These are phyloP conservation scores for Xylaria venustula DNA, from an alignment of 495 filamentous ascomycete species.

Conservation along the genomic window DNA sequence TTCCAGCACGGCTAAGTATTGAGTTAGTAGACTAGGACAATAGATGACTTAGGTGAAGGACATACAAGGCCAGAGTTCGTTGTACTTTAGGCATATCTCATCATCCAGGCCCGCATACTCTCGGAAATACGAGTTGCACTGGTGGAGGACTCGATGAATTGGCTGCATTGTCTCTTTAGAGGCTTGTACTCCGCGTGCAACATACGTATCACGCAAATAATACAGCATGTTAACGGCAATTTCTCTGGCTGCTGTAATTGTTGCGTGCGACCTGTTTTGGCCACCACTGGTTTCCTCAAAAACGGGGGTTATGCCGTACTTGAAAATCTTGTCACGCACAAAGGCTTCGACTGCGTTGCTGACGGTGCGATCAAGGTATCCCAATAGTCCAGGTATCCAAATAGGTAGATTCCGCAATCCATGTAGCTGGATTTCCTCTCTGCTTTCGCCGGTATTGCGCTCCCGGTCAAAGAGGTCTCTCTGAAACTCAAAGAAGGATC, in stretches of 20 bases:
- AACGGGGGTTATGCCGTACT: constrained; percentile 30
- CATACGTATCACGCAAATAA: constrained; percentile 48
- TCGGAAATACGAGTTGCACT: constrained; percentile 41
- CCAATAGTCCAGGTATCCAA: constrained; percentile 69
- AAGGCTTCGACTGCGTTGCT: constrained; percentile 55
- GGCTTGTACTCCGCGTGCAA: constrained; percentile 37
- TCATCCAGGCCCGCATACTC: constrained; percentile 40
- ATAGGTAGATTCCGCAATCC: constrained; percentile 53
- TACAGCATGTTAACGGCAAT: constrained; percentile 45
- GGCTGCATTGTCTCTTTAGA: constrained; percentile 38
- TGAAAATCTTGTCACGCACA: constrained; percentile 57
- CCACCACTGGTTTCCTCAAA: constrained; percentile 29
- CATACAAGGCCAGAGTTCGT: constrained; percentile 42
- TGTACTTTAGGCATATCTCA: constrained; percentile 31
- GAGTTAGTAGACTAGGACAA: constrained; percentile 17
- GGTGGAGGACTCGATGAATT: constrained; percentile 42
- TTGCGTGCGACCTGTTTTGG: constrained; percentile 20
- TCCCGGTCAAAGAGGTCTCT: constrained; percentile 32
- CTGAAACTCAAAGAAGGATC: constrained; percentile 43
- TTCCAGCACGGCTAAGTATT: constrained; percentile 38
- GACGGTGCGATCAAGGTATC: constrained; percentile 57
- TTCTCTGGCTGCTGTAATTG: constrained; percentile 31
- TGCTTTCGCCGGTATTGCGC: constrained; percentile 25
- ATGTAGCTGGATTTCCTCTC: constrained; percentile 24
- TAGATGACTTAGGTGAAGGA: not conserved